Evolutionary conservation across 2,329 filamentous ascomycete species (phyloP).

Genomic region (Xylariaceae sp.): DNA sequence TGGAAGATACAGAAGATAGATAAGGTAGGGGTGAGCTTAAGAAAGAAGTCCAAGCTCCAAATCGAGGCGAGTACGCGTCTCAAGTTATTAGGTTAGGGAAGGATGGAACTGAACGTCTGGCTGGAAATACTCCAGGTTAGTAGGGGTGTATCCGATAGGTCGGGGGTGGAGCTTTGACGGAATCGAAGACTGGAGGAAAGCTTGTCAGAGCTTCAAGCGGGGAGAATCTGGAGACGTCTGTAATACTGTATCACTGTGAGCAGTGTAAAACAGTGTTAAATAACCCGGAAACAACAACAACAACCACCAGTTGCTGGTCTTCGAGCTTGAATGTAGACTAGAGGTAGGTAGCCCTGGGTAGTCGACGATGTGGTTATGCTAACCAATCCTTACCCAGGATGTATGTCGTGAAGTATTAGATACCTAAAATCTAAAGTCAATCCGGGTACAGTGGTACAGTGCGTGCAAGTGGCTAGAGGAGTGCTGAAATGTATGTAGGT

Average conservation of each 20-base stretch:
- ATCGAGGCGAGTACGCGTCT: conserved; percentile 24
- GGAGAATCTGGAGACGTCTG: conserved; percentile 17
- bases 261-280: conserved; percentile 12
- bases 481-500: too few species aligned
- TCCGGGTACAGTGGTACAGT: too few species aligned
- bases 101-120: conserved; percentile 23
- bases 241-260: conserved; percentile 17
- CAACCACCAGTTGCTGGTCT: conserved; percentile 3
- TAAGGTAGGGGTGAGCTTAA: conserved; percentile 11
- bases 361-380: too few species aligned
- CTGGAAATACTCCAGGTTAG: conserved; percentile 19
- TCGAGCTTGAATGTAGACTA: too few species aligned
- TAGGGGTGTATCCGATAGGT: conserved; percentile 32
- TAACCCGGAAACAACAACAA: conserved; percentile 9
- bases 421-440: too few species aligned
- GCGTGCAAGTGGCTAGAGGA: too few species aligned
- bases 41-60: conserved; percentile 22
- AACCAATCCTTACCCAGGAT: too few species aligned
- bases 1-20: conserved; percentile 24
- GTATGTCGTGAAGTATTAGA: too few species aligned
- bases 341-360: too few species aligned
- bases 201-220: conserved; percentile 20
- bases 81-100: conserved; percentile 16
- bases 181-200: conserved; percentile 25
- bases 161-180: conserved; percentile 18